Conservation (phyloP, 345 rosid genomes). For the Citrus mangshanensis region DNA sequence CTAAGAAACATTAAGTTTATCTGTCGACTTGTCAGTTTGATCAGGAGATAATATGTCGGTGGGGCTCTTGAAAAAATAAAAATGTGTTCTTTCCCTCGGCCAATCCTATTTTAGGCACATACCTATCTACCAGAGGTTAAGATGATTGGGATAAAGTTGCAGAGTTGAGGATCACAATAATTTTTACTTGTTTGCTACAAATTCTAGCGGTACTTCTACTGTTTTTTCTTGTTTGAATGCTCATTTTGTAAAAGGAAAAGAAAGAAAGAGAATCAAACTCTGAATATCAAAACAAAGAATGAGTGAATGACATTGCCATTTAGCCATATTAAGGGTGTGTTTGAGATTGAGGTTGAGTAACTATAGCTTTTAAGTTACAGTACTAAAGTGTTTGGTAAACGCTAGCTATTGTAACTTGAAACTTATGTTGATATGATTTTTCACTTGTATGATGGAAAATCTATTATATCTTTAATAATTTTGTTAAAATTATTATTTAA, state of each 20-base stretch:
- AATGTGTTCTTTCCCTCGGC: background rate
- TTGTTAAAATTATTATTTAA: no score
- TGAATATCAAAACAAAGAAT: background rate
- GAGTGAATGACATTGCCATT: background rate
- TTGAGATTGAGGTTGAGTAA: no score
- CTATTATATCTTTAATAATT: no score
- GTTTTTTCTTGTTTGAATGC: background rate
- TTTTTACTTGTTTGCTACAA: background rate
- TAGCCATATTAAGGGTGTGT: background rate
- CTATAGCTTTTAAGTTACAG: no score
- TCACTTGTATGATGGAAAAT: no score
- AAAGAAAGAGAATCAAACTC: background rate
- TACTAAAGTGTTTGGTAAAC: no score
- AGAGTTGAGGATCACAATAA: background rate
- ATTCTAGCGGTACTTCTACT: background rate
- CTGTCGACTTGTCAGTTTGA: background rate
- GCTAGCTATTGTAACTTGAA: accelerated
- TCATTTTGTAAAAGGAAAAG: background rate
- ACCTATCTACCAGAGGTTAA: background rate
- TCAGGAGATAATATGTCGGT: background rate
- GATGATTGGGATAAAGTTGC: background rate
- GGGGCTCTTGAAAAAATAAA: background rate
- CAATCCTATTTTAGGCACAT: background rate
- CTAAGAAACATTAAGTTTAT: background rate
- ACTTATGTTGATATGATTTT: no score